Evolutionary conservation across 768 basidiomycete species (phyloP), one percentile per base, ranked within the genome.

Genomic region (Leccinum rimulosum): DNA sequence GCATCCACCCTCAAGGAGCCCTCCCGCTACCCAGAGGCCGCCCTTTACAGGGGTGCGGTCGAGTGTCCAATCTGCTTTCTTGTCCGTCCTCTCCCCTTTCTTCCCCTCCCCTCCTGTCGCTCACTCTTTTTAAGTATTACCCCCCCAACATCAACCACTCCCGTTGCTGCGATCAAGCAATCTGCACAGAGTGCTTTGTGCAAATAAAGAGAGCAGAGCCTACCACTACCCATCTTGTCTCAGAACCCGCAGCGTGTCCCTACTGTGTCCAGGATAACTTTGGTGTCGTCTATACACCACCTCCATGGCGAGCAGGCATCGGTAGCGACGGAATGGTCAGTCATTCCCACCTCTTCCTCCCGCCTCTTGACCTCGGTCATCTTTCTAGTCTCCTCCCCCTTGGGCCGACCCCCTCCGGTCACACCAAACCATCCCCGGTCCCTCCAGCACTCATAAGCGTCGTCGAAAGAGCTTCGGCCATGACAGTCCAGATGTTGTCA

Each of bases 31-130:
- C 83, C 87, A 57, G 94, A 95, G 70, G 91, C 88, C 45, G 82
- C 86, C 60, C 79, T 95, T 35, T 98, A 96, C 75, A 78, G 84
- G 61, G 86, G 86, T 30, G 93, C 95, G 17, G 80, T 88, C 17
- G 97, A 99, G 72, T 99, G 97, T 79, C 97, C 97, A 25, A 97
- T 99, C 61, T 99, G 95, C 76, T 98, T 98, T 77, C 81, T 98
- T 74, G 96, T 92, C 67, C 71, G 88, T 84, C 58, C 56, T 66
- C 63, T 66, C 63, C 61, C 54, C 64, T 50, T 38, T 57, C 45
- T 45, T 19, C 22, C 56, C 62, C 60, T 48, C 19, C 51, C 58
- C 55, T 30, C 55, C 57, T 12, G 3, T 60, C 58, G 51, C 68
- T 67, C 48, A 68, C 72, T 68, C 64, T 64, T 66, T 38, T 55